phyloP scores from a whole-genome alignment of 352 stramenopile species.

The Aphanomyces stellatus region DNA sequence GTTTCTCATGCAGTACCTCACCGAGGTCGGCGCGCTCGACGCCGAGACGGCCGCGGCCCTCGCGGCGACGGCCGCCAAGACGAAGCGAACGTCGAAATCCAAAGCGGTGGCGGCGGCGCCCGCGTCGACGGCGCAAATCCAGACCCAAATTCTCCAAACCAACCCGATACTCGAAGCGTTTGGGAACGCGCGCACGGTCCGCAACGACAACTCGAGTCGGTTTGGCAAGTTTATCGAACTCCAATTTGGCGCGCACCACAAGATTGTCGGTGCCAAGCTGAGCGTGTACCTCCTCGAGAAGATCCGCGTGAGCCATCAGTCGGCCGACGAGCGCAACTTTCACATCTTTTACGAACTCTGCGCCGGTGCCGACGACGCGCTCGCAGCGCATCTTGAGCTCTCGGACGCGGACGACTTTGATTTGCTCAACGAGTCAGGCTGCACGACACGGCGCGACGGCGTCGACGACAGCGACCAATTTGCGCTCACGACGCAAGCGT shows the following conservation, averaged over 20 bases:
- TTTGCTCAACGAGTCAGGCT: slow-evolving; percentile 83
- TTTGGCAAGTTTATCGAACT: slow-evolving; percentile 97
- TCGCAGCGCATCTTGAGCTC: slow-evolving; percentile 54
- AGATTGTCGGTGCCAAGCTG: slow-evolving; percentile 89
- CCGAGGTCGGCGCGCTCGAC: slow-evolving; percentile 50
- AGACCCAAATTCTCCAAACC: slow-evolving; percentile 88
- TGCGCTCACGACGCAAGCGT: slow-evolving; percentile 55
- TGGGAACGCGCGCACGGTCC: slow-evolving; percentile 93
- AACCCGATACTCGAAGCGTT: slow-evolving; percentile 97
- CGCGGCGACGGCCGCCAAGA: neutral
- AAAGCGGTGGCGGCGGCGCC: neutral
- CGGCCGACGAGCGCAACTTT: slow-evolving; percentile 88
- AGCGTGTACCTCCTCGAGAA: slow-evolving; percentile 97
- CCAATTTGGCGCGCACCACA: slow-evolving; percentile 57
- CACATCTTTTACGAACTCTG: slow-evolving; percentile 95
- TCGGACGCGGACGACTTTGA: slow-evolving; percentile 70
- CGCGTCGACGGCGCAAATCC: slow-evolving; percentile 28
- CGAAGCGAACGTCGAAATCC: neutral
- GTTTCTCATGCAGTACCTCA: slow-evolving; percentile 95
- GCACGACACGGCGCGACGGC: slow-evolving; percentile 39
- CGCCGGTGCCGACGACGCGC: slow-evolving; percentile 59
- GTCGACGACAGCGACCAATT: slow-evolving; percentile 50
- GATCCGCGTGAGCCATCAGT: slow-evolving; percentile 91
- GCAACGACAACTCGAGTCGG: slow-evolving; percentile 94
- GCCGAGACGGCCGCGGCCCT: slow-evolving; percentile 25